These are phyloP conservation scores for Monilinia aucupariae DNA, from an alignment of 2,329 filamentous ascomycete genomes.

Conservation along the genomic window DNA sequence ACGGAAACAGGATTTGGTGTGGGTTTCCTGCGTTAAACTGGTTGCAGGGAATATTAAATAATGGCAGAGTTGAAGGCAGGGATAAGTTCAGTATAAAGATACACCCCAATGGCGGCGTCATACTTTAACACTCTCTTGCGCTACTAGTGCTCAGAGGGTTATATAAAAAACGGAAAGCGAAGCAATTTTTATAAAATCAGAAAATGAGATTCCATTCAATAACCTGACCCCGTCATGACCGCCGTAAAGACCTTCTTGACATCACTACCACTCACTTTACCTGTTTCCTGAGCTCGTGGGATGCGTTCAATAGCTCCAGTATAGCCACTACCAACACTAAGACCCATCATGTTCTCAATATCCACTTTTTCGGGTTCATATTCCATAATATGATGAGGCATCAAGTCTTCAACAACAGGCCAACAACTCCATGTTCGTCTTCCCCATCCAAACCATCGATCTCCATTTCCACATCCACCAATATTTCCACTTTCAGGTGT, in stretches of 20 bases:
- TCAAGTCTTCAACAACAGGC: slow-evolving; percentile 14
- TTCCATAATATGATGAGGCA: background rate
- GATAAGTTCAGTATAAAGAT: background rate
- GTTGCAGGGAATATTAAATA: background rate
- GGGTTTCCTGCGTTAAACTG: background rate
- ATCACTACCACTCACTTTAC: slow-evolving; percentile 1
- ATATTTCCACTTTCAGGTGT: slow-evolving; percentile 29
- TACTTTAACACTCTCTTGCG: too few relatives aligned
- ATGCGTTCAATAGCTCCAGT: background rate
- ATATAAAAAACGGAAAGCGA: background rate
- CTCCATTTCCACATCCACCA: slow-evolving; percentile 24
- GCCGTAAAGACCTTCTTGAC: slow-evolving; percentile 19
- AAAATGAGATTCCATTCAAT: background rate
- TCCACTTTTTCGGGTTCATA: background rate
- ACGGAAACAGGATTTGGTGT: too few relatives aligned
- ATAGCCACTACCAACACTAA: slow-evolving; percentile 4
- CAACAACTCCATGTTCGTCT: slow-evolving; percentile 28
- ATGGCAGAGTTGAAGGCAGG: background rate
- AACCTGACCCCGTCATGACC: slow-evolving; percentile 13
- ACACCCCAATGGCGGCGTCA: background rate
- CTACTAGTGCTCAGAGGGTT: background rate
- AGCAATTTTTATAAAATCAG: background rate
- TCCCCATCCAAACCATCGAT: slow-evolving; percentile 27
- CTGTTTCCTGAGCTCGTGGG: background rate
- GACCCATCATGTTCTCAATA: background rate